Evolutionary conservation across 164 flowering plant genomes (phyloP).

Genomic region (Chimonanthus salicifolius): DNA sequence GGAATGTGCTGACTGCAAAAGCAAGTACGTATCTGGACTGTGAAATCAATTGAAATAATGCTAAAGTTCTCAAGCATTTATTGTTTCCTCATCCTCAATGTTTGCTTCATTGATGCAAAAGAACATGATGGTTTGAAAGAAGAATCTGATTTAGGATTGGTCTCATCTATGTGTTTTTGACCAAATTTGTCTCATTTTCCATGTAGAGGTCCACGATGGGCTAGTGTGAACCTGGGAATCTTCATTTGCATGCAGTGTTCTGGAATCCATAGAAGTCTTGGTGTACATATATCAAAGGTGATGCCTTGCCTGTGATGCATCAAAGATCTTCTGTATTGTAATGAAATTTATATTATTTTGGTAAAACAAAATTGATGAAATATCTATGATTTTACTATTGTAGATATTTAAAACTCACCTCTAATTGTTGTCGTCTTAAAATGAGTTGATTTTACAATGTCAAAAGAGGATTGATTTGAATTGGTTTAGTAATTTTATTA

Average conservation of each 20-base stretch:
- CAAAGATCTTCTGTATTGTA: neutral
- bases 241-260: constrained; percentile 79
- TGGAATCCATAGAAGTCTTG: constrained; percentile 65
- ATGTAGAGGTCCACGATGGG: constrained; percentile 73
- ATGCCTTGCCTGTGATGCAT: neutral
- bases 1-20: constrained; percentile 69
- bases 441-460: too few species aligned
- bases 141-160: neutral
- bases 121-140: neutral
- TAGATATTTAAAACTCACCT: too few species aligned
- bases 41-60: neutral
- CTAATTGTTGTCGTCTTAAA: too few species aligned
- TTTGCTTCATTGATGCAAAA: constrained; percentile 1
- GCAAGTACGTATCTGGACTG: constrained; percentile 37
- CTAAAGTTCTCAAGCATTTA: neutral
- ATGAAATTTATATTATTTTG: neutral
- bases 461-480: too few species aligned
- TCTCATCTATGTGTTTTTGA: neutral
- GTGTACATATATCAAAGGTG: constrained; percentile 70
- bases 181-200: neutral
- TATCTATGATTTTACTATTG: too few species aligned
- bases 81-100: neutral
- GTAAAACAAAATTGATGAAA: neutral
- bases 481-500: too few species aligned
- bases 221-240: constrained; percentile 68